These are phyloP conservation scores for Takakia lepidozioides DNA, from an alignment of 225 moss, liverwort and hornwort genomes.

Conservation along the genomic window DNA sequence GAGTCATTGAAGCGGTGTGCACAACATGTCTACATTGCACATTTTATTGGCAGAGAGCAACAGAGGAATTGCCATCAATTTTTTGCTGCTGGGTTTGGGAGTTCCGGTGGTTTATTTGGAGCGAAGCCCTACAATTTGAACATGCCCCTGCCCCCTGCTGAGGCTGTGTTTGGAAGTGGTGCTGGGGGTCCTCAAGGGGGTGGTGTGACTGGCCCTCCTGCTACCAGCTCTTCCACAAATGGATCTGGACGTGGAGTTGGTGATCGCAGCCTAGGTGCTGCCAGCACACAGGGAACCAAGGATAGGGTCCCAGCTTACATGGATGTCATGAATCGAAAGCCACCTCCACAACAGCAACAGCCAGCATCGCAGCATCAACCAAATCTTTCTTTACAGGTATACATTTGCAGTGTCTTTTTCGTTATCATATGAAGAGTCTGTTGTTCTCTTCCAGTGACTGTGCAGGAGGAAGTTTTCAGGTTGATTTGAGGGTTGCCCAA, in stretches of 20 bases:
- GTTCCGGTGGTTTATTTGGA: too few species aligned
- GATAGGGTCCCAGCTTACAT: conserved; percentile 38
- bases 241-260: conserved; percentile 19
- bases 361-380: conserved; percentile 20
- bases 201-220: conserved; percentile 10
- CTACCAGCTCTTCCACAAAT: not conserved
- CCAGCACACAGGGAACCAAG: conserved; percentile 48
- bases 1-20: conserved; percentile 75
- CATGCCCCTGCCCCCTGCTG: conserved; percentile 44
- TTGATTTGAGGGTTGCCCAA: too few species aligned
- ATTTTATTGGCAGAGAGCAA: conserved; percentile 80
- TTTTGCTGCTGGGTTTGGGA: conserved; percentile 20
- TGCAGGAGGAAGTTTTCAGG: too few species aligned
- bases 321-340: conserved; percentile 49
- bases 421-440: too few species aligned
- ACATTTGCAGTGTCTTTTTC: too few species aligned
- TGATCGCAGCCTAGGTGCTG: conserved; percentile 37
- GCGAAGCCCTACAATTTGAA: conserved; percentile 78
- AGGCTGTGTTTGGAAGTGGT: conserved; percentile 38
- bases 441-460: too few species aligned
- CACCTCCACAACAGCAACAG: conserved; percentile 43
- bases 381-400: conserved; percentile 56
- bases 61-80: conserved; percentile 53
- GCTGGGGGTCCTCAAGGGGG: conserved; percentile 14
- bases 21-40: conserved; percentile 80